Evolutionary conservation across 495 filamentous ascomycete species (phyloP), one percentile per base, ranked within the genome.

Genomic region (Elasticomyces elasticus): DNA sequence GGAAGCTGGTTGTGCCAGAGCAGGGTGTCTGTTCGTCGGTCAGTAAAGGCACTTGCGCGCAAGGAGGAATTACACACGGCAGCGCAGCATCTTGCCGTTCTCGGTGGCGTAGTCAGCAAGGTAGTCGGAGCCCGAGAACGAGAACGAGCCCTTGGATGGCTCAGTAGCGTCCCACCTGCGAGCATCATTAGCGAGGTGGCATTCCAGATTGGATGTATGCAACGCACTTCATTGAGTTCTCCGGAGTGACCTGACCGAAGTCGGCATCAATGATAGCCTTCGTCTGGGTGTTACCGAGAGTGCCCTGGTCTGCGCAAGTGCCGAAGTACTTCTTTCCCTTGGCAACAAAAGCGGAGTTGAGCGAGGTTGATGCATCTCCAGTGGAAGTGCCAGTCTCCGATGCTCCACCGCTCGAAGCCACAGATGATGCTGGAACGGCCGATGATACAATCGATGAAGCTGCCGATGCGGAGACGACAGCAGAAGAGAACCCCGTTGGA

Each of bases 261-360:
- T 83, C 72, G 35, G 75, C 68, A 56, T 75, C 70, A 59, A 83
- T 72, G 64, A 82, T 72, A 46, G 69, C 75, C 13, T 75, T 74
- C 50, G 77, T 76, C 55, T 72, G 69, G 56, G 69, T 79, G 11
- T 65, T 58, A 51, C 61, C 66, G 1, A 84, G 72, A 11, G 71
- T 73, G 65, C 71, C 70, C 56, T 75, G 72, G 64, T 83, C 81
- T 17, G 75, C 66, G 63, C 67, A 71, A 45, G 73, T 71, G 56
- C 80, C 81, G 49, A 72, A 82, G 65, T 82, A 85, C 52, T 72
- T 69, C 67, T 79, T 83, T 59, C 81, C 77, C 69, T 79, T 77
- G 52, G 71, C 73, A 63, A 78, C 76, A 64, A 83, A 73, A 17
- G 75, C 67, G 48, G 59, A 60, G 69, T 82, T 72, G 52, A 82